These are phyloP conservation scores for Macrophomina phaseolina DNA, from an alignment of 2,329 filamentous ascomycete species.

Conservation along the genomic window DNA sequence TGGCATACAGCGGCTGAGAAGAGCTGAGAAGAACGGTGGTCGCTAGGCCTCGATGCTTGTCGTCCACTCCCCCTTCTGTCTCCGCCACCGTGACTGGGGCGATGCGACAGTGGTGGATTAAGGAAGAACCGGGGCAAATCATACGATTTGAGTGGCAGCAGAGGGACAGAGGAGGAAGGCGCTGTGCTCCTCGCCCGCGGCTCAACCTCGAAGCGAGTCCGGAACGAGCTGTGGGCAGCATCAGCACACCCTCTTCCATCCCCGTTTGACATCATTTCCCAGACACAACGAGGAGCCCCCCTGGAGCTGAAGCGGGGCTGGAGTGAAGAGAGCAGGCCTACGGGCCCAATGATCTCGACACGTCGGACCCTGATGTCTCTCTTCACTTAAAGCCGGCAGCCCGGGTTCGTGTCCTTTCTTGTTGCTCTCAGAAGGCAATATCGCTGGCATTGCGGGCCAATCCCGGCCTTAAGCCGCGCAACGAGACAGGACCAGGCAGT, in stretches of 20 bases:
- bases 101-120: slow-evolving; percentile 1
- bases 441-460: slow-evolving; percentile 3
- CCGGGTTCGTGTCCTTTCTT: neutral
- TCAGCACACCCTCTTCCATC: neutral
- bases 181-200: slow-evolving; percentile 1
- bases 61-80: too few species aligned
- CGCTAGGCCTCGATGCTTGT: too few species aligned
- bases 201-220: slow-evolving; percentile 17
- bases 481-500: neutral
- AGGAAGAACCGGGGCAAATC: neutral
- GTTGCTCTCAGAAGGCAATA: slow-evolving; percentile 5
- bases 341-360: neutral
- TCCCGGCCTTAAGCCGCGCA: neutral
- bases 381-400: neutral
- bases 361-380: neutral
- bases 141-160: slow-evolving; percentile 13
- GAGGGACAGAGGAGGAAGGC: neutral
- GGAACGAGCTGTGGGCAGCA: neutral
- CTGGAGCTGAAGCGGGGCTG: neutral
- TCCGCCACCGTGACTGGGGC: neutral
- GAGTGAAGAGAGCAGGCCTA: neutral
- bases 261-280: neutral
- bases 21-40: neutral
- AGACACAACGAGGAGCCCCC: neutral
- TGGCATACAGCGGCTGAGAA: neutral